Base-by-base conservation (phyloP, 805 yeast species). In the Ogataea neopini region DNA sequence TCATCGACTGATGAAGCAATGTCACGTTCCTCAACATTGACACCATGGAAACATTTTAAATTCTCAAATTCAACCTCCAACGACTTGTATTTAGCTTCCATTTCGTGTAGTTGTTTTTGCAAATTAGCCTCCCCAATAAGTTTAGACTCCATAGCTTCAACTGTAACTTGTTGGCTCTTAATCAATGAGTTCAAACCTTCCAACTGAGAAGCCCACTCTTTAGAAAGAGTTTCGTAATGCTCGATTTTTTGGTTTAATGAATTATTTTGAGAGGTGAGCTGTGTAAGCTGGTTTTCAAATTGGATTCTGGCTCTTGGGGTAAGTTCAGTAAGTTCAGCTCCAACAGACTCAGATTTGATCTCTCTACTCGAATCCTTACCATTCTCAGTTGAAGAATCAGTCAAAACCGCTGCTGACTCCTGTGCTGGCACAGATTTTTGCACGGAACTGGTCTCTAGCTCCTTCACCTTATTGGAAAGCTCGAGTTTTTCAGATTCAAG, bases 161-260 rank as follows among this genome's bases (percentile, higher is more conserved):
- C 73, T 52, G 72, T 66, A 3, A 63, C 66, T 45, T 77, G 77
- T 63, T 81, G 90, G 6, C 66, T 63, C 53, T 77, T 74, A 23
- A 86, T 73, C 19, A 85, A 59, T 15, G 70, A 66, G 57, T 84
- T 84, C 59, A 86, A 64, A 17, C 72, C 72, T 10, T 73, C 68
- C 28, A 83, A 67, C 46, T 81, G 80, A 8, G 75, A 62, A 46
- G 83, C 70, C 57, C 80, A 80, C 34, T 76, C 72, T 14, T 68
- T 69, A 68, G 83, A 73, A 41, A 81, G 68, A 3, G 81, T 75
- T 56, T 82, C 80, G 45, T 81, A 71, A 25, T 75, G 74, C 1
- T 49, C 59, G 13, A 76, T 49, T 51, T 76, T 76, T 10, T 70
- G 68, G 30, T 66, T 67, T 48, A 81, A 59, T 3, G 54, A 48